phyloP scores from a whole-genome alignment of 1,284 basidiomycete species.

The Chondrostereum purpureum region DNA sequence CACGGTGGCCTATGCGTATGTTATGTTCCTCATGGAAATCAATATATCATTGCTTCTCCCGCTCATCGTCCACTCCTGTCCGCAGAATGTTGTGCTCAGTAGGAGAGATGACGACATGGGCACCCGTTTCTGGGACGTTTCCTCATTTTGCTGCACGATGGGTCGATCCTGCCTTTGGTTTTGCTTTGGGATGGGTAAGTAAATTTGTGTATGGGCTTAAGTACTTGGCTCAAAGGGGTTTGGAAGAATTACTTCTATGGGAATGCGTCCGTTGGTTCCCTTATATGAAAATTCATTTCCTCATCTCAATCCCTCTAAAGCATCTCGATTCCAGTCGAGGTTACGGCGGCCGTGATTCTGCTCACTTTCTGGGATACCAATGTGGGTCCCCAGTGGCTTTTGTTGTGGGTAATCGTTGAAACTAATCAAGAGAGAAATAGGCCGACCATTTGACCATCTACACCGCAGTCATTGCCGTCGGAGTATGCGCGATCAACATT shows the following conservation, averaged over 20 bases:
- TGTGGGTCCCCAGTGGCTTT: too few relatives aligned
- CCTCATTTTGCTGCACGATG: slow-evolving; percentile 67
- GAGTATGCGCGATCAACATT: slow-evolving; percentile 66
- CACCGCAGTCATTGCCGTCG: slow-evolving; percentile 54
- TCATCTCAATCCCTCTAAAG: slow-evolving; percentile 23
- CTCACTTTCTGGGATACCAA: slow-evolving; percentile 73
- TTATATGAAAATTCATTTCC: too few relatives aligned
- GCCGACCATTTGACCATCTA: slow-evolving; percentile 50
- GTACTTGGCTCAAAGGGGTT: slow-evolving; percentile 14
- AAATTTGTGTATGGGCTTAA: slow-evolving; percentile 9
- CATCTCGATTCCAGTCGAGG: slow-evolving; percentile 66
- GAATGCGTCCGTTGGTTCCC: slow-evolving; percentile 31
- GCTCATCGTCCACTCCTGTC: slow-evolving; percentile 2
- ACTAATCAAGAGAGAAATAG: slow-evolving; percentile 22
- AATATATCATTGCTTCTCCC: not conserved
- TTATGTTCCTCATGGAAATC: slow-evolving; percentile 6
- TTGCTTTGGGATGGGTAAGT: slow-evolving; percentile 56
- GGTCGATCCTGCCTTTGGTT: slow-evolving; percentile 73
- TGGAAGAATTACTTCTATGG: slow-evolving; percentile 39
- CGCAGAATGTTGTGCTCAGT: slow-evolving; percentile 54
- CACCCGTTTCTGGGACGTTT: slow-evolving; percentile 70
- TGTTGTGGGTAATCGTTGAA: too few relatives aligned
- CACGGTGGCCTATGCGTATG: slow-evolving; percentile 56
- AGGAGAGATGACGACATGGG: slow-evolving; percentile 67
- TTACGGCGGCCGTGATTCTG: slow-evolving; percentile 70